phyloP scores from a whole-genome alignment of 2,329 filamentous ascomycete species.

The Zymoseptoria brevis region DNA sequence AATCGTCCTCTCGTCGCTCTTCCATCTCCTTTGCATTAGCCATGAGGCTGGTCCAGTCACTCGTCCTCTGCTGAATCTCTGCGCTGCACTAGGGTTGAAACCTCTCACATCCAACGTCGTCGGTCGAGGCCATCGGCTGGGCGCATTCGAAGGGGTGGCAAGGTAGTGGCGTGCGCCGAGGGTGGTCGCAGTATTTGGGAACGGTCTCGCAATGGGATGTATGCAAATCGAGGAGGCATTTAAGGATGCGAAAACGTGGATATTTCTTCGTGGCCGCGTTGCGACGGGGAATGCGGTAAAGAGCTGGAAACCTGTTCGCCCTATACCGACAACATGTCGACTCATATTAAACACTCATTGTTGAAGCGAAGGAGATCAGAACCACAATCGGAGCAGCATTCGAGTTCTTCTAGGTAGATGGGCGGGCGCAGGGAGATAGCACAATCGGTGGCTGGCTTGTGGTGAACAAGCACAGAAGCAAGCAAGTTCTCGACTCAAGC shows the following conservation, averaged over 20 bases:
- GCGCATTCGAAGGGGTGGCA: constrained; percentile 17
- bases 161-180: constrained; percentile 4
- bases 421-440: no score
- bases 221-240: neutral
- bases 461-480: no score
- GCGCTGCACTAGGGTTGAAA: constrained; percentile 5
- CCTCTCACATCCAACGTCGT: constrained; percentile 9
- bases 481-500: constrained; percentile 1
- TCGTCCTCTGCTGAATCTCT: neutral
- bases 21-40: constrained; percentile 16
- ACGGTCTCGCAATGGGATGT: neutral
- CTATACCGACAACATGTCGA: constrained; percentile 29
- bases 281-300: constrained; percentile 5
- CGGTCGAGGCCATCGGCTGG: constrained; percentile 15
- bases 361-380: neutral
- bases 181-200: neutral
- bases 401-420: neutral
- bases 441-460: neutral
- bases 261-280: neutral
- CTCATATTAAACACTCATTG: constrained; percentile 30
- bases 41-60: neutral
- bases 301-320: constrained; percentile 13
- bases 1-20: constrained; percentile 10
- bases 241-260: neutral
- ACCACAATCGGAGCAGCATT: constrained; percentile 11